A percentile compares a stretch with the other conserved stretches of the same genome.
phyloP scores from a whole-genome alignment of 1,284 basidiomycete species.

The Sporisorium scitamineum region DNA sequence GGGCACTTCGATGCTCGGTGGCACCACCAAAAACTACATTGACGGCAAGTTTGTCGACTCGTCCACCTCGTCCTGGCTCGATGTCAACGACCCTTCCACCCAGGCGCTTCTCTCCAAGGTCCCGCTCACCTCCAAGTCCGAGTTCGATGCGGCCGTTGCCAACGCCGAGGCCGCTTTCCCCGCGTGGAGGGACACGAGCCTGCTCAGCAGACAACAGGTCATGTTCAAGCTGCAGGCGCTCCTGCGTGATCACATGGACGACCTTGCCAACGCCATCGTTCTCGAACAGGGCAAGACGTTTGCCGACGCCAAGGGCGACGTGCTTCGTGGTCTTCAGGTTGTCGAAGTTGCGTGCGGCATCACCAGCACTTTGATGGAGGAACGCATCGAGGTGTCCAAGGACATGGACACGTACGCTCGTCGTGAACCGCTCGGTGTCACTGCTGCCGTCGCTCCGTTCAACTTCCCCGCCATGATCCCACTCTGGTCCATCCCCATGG shows the following conservation, averaged over 20 bases:
- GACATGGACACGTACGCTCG: constrained; percentile 97
- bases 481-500: constrained; percentile 78
- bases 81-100: constrained; percentile 88
- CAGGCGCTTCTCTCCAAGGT: constrained; percentile 88
- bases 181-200: constrained; percentile 86
- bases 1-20: constrained; percentile 84
- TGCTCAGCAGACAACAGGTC: constrained; percentile 88
- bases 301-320: constrained; percentile 90
- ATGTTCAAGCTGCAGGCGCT: constrained; percentile 75
- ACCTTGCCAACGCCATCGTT: constrained; percentile 67
- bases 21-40: constrained; percentile 81
- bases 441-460: constrained; percentile 62
- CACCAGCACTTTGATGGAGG: constrained; percentile 85
- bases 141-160: constrained; percentile 87
- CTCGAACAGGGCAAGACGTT: constrained; percentile 70
- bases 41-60: constrained; percentile 88
- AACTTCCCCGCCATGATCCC: constrained; percentile 85
- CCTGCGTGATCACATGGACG: constrained; percentile 70
- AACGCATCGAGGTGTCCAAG: constrained; percentile 90
- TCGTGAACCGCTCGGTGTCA: constrained; percentile 75
- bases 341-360: constrained; percentile 88
- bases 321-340: constrained; percentile 92
- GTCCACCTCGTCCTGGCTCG: constrained; percentile 81
- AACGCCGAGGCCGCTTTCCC: constrained; percentile 89
- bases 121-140: constrained; percentile 84